Conservation (phyloP, 306 rosid genomes). For the Quercus dentata region DNA sequence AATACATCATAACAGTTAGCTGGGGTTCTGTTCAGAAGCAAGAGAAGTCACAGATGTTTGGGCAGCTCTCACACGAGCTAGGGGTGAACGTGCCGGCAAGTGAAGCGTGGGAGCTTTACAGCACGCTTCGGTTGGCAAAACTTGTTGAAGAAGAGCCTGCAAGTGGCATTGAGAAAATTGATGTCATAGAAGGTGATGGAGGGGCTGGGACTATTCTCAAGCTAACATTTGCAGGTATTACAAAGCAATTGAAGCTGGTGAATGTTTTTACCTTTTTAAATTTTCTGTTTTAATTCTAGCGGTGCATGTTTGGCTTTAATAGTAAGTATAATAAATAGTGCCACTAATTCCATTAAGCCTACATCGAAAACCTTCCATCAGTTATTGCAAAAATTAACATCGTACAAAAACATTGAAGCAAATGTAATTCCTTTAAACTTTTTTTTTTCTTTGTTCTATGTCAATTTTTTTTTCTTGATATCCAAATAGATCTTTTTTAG, state of each 20-base stretch:
- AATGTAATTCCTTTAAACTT: no score
- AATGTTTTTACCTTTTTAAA: not conserved
- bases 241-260: not conserved
- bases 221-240: constrained; percentile 49
- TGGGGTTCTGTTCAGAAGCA: no score
- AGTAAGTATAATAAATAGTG: no score
- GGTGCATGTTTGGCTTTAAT: not conserved
- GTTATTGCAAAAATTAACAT: no score
- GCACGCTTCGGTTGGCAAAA: constrained; percentile 21
- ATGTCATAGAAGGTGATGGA: constrained; percentile 64
- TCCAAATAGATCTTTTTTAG: no score
- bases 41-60: not conserved
- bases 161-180: constrained; percentile 26
- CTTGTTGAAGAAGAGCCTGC: constrained; percentile 23
- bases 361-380: no score
- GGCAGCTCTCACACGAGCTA: constrained; percentile 26
- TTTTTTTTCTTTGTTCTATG: no score
- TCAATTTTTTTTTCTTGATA: no score
- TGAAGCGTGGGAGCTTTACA: constrained; percentile 32
- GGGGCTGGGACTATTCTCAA: constrained; percentile 56
- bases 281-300: not conserved
- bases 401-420: no score
- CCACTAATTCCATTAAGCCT: no score
- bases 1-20: no score
- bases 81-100: constrained; percentile 20